Evolutionary conservation across 1,284 basidiomycete genomes (phyloP).

Genomic region (Ustilago trichophora): DNA sequence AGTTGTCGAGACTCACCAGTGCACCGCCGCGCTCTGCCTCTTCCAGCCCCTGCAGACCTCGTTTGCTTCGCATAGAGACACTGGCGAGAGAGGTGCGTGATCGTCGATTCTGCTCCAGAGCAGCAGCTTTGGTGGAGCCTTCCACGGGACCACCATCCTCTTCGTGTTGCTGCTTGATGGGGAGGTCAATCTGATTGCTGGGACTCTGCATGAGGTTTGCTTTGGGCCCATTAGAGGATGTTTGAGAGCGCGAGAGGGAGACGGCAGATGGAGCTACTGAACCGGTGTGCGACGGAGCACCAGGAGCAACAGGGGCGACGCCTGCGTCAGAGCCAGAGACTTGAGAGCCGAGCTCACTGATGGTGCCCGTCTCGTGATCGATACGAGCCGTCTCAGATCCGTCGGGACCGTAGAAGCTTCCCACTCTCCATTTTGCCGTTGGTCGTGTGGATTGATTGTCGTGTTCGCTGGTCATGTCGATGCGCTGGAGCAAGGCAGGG

Average conservation of each 20-base stretch:
- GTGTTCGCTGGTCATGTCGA: conserved; percentile 13
- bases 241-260: conserved; percentile 25
- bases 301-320: not conserved
- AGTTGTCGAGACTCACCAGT: conserved; percentile 52
- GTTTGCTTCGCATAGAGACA: conserved; percentile 50
- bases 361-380: conserved; percentile 25
- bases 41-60: conserved; percentile 46
- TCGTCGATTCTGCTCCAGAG: conserved; percentile 25
- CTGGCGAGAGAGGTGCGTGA: conserved; percentile 35
- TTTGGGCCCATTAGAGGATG: conserved; percentile 23
- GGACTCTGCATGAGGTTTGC: conserved; percentile 43
- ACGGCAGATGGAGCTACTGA: conserved; percentile 4
- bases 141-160: conserved; percentile 1
- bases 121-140: conserved; percentile 30
- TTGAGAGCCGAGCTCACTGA: conserved; percentile 16
- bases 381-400: conserved; percentile 44
- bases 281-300: not conserved
- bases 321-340: conserved; percentile 3
- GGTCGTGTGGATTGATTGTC: not conserved
- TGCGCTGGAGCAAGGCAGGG: conserved; percentile 14
- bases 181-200: not conserved
- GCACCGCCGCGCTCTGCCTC: conserved; percentile 52
- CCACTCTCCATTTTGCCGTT: conserved; percentile 35
- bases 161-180: not conserved
- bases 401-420: conserved; percentile 54